phyloP scores from a whole-genome alignment of 2,329 filamentous ascomycete species.

The Trichophyton benhamiae region DNA sequence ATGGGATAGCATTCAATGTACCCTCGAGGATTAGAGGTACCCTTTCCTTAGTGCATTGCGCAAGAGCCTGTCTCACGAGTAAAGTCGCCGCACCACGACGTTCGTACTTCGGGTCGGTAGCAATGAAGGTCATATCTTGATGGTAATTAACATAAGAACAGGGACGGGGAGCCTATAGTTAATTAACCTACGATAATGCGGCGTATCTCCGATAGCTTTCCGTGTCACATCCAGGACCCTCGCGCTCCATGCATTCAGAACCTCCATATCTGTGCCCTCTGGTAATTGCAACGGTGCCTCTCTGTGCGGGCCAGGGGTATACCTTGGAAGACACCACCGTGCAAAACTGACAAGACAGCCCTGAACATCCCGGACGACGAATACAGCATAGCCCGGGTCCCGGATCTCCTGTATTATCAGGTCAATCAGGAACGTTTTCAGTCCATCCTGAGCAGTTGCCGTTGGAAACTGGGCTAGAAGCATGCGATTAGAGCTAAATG shows the following conservation, averaged over 20 bases:
- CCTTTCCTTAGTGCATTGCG: conserved; percentile 9
- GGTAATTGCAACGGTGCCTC: background rate
- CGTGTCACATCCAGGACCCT: background rate
- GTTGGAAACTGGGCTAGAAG: conserved; percentile 19
- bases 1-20: conserved; percentile 9
- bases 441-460: conserved; percentile 11
- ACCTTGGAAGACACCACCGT: background rate
- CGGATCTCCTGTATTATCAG: conserved; percentile 14
- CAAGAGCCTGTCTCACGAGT: conserved; percentile 14
- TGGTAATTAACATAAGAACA: background rate
- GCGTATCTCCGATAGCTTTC: background rate
- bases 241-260: background rate
- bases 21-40: conserved; percentile 10
- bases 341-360: background rate
- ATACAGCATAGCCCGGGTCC: conserved; percentile 12
- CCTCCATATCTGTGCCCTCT: background rate
- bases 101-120: conserved; percentile 13
- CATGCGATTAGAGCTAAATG: conserved; percentile 16
- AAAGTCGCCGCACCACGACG: conserved; percentile 13
- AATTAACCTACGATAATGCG: background rate
- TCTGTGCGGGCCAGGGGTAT: background rate
- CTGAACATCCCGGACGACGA: conserved; percentile 11
- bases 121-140: conserved; percentile 15
- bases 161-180: too few species aligned
- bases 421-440: conserved; percentile 12